These are phyloP conservation scores for Termitomyces sp. DNA, from an alignment of 768 basidiomycete genomes.

Conservation along the genomic window DNA sequence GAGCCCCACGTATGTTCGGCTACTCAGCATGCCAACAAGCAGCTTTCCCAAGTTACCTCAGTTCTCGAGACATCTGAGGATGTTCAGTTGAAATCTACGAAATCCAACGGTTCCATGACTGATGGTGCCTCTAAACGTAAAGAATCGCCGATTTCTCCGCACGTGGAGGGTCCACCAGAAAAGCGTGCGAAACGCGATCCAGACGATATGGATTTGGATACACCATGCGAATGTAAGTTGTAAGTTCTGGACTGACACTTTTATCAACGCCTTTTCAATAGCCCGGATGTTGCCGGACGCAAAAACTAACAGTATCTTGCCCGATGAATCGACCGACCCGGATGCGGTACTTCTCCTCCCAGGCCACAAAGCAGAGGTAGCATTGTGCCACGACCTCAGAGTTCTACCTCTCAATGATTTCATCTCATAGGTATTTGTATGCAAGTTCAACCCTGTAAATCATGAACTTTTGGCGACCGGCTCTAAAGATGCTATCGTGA, in stretches of 20 bases:
- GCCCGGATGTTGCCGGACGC: not conserved
- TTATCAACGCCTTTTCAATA: not conserved
- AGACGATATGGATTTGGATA: constrained; percentile 48
- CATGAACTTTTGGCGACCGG: constrained; percentile 67
- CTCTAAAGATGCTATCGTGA: constrained; percentile 73
- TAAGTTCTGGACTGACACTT: constrained; percentile 3
- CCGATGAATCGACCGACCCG: constrained; percentile 35
- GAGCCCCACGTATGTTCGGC: constrained; percentile 67
- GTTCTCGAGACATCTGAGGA: constrained; percentile 9
- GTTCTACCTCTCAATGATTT: not conserved
- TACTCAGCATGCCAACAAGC: constrained; percentile 36
- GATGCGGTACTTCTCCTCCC: constrained; percentile 43
- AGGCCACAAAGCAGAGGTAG: constrained; percentile 64
- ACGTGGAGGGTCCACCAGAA: constrained; percentile 51
- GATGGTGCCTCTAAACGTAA: constrained; percentile 46
- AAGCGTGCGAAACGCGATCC: constrained; percentile 58
- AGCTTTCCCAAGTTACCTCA: constrained; percentile 15
- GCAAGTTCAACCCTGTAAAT: constrained; percentile 71
- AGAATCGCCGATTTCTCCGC: constrained; percentile 37
- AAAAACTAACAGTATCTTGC: constrained; percentile 5
- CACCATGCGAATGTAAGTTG: constrained; percentile 27
- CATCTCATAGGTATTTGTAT: constrained; percentile 67
- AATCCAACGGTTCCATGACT: constrained; percentile 20
- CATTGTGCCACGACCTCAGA: not conserved
- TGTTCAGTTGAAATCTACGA: constrained; percentile 10